A percentile compares a stretch with the other conserved stretches of the same genome.
phyloP scores from a whole-genome alignment of 495 filamentous ascomycete species.

The Penicillium mononematosum region DNA sequence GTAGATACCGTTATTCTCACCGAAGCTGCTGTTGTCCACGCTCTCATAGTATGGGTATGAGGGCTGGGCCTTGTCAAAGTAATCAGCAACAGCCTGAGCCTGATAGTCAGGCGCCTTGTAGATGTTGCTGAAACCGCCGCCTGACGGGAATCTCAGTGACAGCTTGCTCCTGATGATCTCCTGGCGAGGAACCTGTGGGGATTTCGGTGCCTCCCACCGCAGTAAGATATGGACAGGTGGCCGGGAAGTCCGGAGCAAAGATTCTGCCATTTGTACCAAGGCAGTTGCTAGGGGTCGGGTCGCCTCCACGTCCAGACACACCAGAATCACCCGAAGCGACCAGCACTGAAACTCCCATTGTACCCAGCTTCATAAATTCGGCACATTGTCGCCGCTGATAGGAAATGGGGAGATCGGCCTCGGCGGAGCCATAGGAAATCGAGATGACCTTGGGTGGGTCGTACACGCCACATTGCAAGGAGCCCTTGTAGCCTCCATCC shows the following conservation, averaged over 20 bases:
- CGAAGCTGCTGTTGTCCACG: slow-evolving; percentile 40
- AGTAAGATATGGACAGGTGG: slow-evolving; percentile 53
- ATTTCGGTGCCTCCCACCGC: slow-evolving; percentile 51
- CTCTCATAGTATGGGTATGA: slow-evolving; percentile 43
- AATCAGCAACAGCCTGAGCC: slow-evolving; percentile 47
- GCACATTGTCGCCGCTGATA: slow-evolving; percentile 58
- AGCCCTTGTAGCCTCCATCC: slow-evolving; percentile 54
- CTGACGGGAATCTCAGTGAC: slow-evolving; percentile 50
- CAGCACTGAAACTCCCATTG: slow-evolving; percentile 60
- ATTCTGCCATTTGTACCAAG: slow-evolving; percentile 41
- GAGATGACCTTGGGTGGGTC: slow-evolving; percentile 60
- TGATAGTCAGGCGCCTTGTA: slow-evolving; percentile 62
- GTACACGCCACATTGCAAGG: slow-evolving; percentile 60
- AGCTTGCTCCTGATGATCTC: slow-evolving; percentile 42
- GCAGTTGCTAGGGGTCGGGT: slow-evolving; percentile 38
- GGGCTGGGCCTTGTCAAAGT: slow-evolving; percentile 48
- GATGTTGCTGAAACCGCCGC: slow-evolving; percentile 70
- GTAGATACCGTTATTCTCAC: slow-evolving; percentile 52
- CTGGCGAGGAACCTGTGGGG: slow-evolving; percentile 33
- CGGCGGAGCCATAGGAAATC: slow-evolving; percentile 56
- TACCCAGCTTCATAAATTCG: slow-evolving; percentile 64
- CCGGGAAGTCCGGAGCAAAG: slow-evolving; percentile 52
- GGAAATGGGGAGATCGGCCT: slow-evolving; percentile 48
- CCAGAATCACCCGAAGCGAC: slow-evolving; percentile 62
- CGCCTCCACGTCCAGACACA: slow-evolving; percentile 47